Evolutionary conservation across 106 monocot genomes (phyloP), one percentile per base, ranked within the genome.

Genomic region (Acorus calamus): DNA sequence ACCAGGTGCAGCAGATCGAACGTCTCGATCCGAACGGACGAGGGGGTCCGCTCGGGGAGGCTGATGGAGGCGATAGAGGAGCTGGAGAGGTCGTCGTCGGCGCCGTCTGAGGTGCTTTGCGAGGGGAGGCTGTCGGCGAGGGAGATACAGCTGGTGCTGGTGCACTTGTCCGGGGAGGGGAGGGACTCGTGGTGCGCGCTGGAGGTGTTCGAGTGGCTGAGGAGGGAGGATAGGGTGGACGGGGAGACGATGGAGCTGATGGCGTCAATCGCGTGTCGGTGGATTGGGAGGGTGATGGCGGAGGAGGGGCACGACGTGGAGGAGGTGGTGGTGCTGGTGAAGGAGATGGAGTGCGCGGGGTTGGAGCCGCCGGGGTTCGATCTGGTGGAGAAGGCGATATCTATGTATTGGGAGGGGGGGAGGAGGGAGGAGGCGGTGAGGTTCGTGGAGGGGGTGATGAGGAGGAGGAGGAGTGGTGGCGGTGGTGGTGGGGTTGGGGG

Each of bases 221-320:
- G 71, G 69, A 84, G 66, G 71, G 94, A 90, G 78, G 87, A 90
- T 54, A 60, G 80, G 47, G 84, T 90, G 6, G 94, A 96, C 56
- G 81, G 79, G 64, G 90, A 91, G 76, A 96, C 84, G 46, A 84
- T 87, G 90, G 90, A 94, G 77, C 74, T 94, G 63, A 94, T 94
- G 94, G 94, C 80, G 4, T 84, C 84, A 14, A 94, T 94, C 46
- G 81, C 80, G 6, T 94, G 94, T 46, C 82, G 84, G 12, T 96
- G 94, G 94, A 83, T 96, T 3, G 84, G 87, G 62, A 59, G 90
- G 63, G 53, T 90, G 70, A 67, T 96, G 6, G 87, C 65, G 2
- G 77, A 65, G 6, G 82, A 75, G 28, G 28, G 28, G 5, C 76
- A 75, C 44, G 76, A 46, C 44, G 82, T 90, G 12, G 73, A 55